Percentiles rank a stretch among this genome's conserved stretches.
Evolutionary conservation across 2,329 filamentous ascomycete species (phyloP).

Genomic region (Karstenula rhodostoma): DNA sequence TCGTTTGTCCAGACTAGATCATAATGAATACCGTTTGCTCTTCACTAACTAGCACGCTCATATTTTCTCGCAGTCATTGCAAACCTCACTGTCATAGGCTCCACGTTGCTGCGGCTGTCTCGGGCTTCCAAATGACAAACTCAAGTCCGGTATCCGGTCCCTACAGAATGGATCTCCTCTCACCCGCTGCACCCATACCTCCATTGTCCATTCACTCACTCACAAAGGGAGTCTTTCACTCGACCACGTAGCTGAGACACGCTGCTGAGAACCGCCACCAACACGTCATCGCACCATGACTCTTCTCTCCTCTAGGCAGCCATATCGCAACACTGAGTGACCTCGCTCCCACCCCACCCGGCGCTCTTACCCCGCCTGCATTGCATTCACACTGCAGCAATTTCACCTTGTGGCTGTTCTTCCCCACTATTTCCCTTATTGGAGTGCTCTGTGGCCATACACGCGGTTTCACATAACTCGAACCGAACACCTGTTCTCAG

Average conservation of each 20-base stretch:
- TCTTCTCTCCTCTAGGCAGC: constrained; percentile 38
- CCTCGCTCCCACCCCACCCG: constrained; percentile 13
- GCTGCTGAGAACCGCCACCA: constrained; percentile 28
- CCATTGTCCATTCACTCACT: constrained; percentile 9
- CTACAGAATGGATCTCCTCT: background rate
- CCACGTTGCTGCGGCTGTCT: constrained; percentile 19
- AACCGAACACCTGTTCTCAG: constrained; percentile 19
- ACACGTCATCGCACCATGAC: constrained; percentile 40
- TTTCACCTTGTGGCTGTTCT: constrained; percentile 22
- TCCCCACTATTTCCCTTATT: constrained; percentile 11
- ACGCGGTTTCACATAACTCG: background rate
- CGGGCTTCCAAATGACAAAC: constrained; percentile 13
- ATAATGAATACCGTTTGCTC: background rate
- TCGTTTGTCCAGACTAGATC: background rate
- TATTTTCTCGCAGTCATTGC: background rate
- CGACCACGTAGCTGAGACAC: constrained; percentile 20
- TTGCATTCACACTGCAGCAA: constrained; percentile 23
- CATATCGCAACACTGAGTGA: constrained; percentile 26
- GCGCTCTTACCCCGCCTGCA: constrained; percentile 18
- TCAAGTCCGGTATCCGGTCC: constrained; percentile 10
- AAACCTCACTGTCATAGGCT: constrained; percentile 13
- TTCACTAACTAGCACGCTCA: constrained; percentile 6
- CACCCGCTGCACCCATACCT: background rate
- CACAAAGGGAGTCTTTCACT: background rate
- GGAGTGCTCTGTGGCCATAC: constrained; percentile 3